Conservation (phyloP, 2,329 filamentous ascomycete genomes). For the Fusarium sp. region DNA sequence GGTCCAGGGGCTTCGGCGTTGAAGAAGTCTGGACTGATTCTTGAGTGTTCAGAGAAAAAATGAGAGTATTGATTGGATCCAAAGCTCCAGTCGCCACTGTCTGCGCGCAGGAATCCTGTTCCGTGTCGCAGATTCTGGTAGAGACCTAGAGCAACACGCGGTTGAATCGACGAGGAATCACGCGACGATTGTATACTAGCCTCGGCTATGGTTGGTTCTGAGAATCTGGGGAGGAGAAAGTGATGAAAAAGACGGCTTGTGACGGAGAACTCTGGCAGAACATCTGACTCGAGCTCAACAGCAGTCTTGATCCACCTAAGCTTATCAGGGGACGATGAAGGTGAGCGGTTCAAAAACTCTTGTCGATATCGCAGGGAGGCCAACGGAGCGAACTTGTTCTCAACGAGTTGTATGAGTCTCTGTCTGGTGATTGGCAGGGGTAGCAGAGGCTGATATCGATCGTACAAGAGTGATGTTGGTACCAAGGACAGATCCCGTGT, state of each 20-base stretch:
- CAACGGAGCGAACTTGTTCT: slow-evolving; percentile 50
- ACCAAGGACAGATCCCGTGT: slow-evolving; percentile 40
- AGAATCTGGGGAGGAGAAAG: slow-evolving; percentile 40
- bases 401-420: slow-evolving; percentile 48
- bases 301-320: slow-evolving; percentile 37
- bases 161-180: slow-evolving; percentile 31
- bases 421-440: slow-evolving; percentile 48
- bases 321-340: slow-evolving; percentile 13
- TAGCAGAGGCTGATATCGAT: slow-evolving; percentile 51
- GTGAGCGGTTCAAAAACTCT: slow-evolving; percentile 45
- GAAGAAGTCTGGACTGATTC: slow-evolving; percentile 42
- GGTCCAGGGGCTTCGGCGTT: slow-evolving; percentile 42
- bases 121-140: slow-evolving; percentile 47
- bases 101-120: slow-evolving; percentile 49
- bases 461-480: slow-evolving; percentile 45
- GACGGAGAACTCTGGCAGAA: slow-evolving; percentile 50
- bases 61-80: slow-evolving; percentile 42
- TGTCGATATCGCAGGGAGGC: slow-evolving; percentile 51
- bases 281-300: slow-evolving; percentile 41
- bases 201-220: slow-evolving; percentile 49
- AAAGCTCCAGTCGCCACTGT: slow-evolving; percentile 53
- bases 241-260: slow-evolving; percentile 49
- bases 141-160: slow-evolving; percentile 45
- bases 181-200: slow-evolving; percentile 43
- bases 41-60: slow-evolving; percentile 46